These are phyloP conservation scores for Rhododendron ferrugineum DNA, from an alignment of 148 eudicot species.

Conservation along the genomic window DNA sequence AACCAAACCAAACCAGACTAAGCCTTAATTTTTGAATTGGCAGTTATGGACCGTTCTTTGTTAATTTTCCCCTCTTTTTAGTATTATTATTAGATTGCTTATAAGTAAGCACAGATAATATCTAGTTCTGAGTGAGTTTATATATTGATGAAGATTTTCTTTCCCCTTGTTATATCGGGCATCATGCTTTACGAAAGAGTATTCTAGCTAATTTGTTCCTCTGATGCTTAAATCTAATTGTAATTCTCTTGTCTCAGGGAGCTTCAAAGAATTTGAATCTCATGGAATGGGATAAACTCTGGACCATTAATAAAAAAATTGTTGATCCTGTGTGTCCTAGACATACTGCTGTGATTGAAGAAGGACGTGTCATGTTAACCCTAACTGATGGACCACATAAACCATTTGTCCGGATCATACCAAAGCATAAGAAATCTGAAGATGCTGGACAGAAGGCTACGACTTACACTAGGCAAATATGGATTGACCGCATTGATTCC, in stretches of 20 bases:
- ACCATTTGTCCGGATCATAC: no score
- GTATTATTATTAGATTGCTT: neutral
- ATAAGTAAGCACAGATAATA: neutral
- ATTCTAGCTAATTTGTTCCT: neutral
- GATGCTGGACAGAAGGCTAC: no score
- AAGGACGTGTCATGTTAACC: no score
- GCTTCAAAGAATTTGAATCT: constrained; percentile 88
- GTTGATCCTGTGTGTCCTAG: no score
- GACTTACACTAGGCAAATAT: constrained; percentile 30
- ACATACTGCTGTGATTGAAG: no score
- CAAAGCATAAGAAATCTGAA: no score
- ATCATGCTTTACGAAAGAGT: neutral
- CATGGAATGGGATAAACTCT: no score
- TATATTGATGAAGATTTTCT: neutral
- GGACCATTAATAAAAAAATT: no score
- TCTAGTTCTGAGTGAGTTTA: neutral
- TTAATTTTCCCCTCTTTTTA: neutral
- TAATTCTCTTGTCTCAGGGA: constrained; percentile 47
- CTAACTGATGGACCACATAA: no score
- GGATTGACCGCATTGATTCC: constrained; percentile 87
- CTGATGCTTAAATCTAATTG: neutral
- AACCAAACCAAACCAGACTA: neutral
- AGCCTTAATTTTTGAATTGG: neutral
- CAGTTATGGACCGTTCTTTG: neutral
- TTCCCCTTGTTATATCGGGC: neutral